Percentiles rank a stretch among this genome's conserved stretches.
phyloP scores from a whole-genome alignment of 441 rosid species.

The Codiaeum variegatum region DNA sequence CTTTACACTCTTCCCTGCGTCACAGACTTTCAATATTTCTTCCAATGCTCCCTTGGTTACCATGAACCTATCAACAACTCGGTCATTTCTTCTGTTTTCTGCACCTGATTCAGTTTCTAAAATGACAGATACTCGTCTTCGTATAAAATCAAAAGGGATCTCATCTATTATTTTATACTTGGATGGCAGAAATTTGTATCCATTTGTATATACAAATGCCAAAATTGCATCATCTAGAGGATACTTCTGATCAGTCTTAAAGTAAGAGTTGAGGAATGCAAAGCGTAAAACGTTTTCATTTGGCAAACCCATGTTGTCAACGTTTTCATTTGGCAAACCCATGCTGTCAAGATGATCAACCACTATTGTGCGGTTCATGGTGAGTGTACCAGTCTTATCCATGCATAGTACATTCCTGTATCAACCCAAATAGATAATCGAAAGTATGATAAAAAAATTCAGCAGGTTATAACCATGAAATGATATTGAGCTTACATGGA shows the following conservation, averaged over 20 bases:
- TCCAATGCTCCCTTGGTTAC: constrained; percentile 69
- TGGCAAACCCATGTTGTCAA: no score
- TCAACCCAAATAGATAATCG: constrained; percentile 10
- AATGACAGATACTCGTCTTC: constrained; percentile 55
- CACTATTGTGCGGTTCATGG: constrained; percentile 63
- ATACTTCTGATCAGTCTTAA: constrained; percentile 74
- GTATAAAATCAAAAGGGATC: constrained; percentile 63
- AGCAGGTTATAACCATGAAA: not conserved
- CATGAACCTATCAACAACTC: constrained; percentile 31
- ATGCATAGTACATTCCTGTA: constrained; percentile 64
- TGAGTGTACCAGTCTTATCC: constrained; percentile 73
- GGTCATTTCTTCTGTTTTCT: constrained; percentile 21
- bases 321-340: no score
- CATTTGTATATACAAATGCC: constrained; percentile 64
- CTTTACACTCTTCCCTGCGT: no score
- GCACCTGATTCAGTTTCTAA: constrained; percentile 38
- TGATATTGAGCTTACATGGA: constrained; percentile 48
- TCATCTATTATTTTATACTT: constrained; percentile 57
- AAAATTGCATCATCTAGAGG: constrained; percentile 73
- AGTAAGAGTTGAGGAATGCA: constrained; percentile 68
- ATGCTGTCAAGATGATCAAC: constrained; percentile 52
- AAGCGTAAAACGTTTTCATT: constrained; percentile 53
- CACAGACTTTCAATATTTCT: constrained; percentile 62
- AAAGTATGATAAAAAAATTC: not conserved
- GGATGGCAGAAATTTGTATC: constrained; percentile 62